Base-by-base conservation (phyloP, 2,329 filamentous ascomycete genomes). In the Aaosphaeria pasadenensis region DNA sequence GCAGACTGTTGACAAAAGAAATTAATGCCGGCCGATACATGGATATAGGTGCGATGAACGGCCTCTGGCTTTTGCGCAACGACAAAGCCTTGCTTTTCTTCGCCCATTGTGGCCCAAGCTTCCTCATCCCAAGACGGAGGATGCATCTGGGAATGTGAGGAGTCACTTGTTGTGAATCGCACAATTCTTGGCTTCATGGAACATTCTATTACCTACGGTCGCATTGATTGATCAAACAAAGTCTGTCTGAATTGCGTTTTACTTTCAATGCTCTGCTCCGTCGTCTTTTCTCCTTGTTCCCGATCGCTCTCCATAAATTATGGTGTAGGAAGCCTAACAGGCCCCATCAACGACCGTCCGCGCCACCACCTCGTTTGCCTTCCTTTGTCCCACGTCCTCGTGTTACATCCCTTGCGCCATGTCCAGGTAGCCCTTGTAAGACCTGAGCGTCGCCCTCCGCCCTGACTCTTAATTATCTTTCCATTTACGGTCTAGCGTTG, bases 31-130 rank as follows among this genome's bases (percentile, higher is more conserved):
- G 17, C 17, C 17, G 17, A 24, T 24, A 24, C 17, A 24, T 24
- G 44, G 46, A 53, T 48, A 31, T 32, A 45, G 47, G 58, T 56
- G 53, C 9, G 7, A 55, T 60, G 59, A 52, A 51, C 60, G 47
- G 55, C 45, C 45, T 50, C 48, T 64, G 59, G 60, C 56, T 61
- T 53, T 58, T 63, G 60, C 63, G 57, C 57, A 45, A 58, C 54
- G 47, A 44, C 48, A 39, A 48, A 51, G 48, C 46, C 51, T 57
- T 58, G 51, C 52, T 58, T 55, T 56, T 57, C 46, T 41, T 47
- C 44, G 55, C 57, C 57, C 49, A 52, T 51, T 58, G 49, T 59
- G 65, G 64, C 54, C 63, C 55, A 54, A 63, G 65, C 65, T 57
- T 47, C 44, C 29, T 45, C 51, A 50, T 53, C 46, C 50, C 40